Evolutionary conservation across 257 asterid genomes (phyloP).

Genomic region (Voacanga thouarsii): DNA sequence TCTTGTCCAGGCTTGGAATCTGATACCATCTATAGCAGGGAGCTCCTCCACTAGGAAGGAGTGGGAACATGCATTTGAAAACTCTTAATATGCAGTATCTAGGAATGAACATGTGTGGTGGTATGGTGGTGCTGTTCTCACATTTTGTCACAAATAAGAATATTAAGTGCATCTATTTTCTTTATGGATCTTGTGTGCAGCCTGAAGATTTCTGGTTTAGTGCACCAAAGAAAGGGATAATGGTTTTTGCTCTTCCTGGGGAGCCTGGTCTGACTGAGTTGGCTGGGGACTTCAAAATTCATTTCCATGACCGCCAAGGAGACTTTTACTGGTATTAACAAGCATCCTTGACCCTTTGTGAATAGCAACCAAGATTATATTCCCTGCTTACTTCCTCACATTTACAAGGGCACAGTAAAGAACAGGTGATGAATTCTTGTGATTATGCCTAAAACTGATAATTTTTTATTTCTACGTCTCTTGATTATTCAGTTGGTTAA

Average conservation of each 20-base stretch:
- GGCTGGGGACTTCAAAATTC: conserved; percentile 94
- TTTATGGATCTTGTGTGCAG: conserved; percentile 42
- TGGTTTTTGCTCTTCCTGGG: conserved; percentile 99
- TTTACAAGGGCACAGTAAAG: not conserved
- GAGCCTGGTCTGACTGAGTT: conserved; percentile 92
- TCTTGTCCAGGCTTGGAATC: not conserved
- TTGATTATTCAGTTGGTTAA: conserved; percentile 73
- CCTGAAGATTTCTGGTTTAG: conserved; percentile 95
- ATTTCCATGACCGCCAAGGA: conserved; percentile 96
- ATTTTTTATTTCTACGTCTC: not conserved
- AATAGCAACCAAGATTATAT: not conserved
- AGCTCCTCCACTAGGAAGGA: not conserved
- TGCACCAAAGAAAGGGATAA: conserved; percentile 92
- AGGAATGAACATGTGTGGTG: not conserved
- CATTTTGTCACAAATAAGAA: not conserved
- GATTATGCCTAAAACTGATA: not conserved
- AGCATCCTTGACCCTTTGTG: not conserved
- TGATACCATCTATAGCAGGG: not conserved
- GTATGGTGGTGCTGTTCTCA: not conserved
- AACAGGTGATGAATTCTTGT: not conserved
- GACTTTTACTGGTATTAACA: conserved; percentile 86
- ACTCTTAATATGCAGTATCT: not conserved
- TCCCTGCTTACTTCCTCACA: not conserved
- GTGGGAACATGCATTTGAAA: not conserved
- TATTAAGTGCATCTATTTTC: not conserved